Percentiles rank a stretch among this genome's conserved stretches.
Evolutionary conservation across 768 basidiomycete genomes (phyloP).

Genomic region (Rhizopogon roseolus): DNA sequence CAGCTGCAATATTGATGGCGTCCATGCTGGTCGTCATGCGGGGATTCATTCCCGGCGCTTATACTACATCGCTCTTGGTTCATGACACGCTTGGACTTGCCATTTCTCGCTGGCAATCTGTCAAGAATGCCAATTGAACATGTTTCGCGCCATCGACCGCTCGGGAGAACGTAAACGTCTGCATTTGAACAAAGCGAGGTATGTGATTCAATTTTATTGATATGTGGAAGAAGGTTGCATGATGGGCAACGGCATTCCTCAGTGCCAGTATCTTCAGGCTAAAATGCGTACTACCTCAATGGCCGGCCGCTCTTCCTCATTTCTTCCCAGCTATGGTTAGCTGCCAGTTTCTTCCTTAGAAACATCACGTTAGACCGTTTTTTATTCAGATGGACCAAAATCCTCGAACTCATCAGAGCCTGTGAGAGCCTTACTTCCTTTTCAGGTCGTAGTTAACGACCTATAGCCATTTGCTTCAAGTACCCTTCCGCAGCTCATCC

Average conservation of each 20-base stretch:
- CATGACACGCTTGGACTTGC: too few species aligned
- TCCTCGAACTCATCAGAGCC: slow-evolving; percentile 7
- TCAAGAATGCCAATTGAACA: too few species aligned
- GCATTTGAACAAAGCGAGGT: slow-evolving; percentile 58
- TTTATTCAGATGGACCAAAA: slow-evolving; percentile 39
- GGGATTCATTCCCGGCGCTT: too few species aligned
- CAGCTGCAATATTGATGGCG: too few species aligned
- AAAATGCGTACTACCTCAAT: slow-evolving; percentile 54
- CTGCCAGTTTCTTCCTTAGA: slow-evolving; percentile 46
- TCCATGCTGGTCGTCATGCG: too few species aligned
- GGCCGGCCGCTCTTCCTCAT: slow-evolving; percentile 60
- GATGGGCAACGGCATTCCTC: not conserved
- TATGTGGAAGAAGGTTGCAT: slow-evolving; percentile 9
- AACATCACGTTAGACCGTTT: slow-evolving; percentile 63
- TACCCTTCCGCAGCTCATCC: slow-evolving; percentile 18
- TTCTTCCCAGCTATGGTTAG: slow-evolving; percentile 45
- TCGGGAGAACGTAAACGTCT: slow-evolving; percentile 28
- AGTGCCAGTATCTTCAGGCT: not conserved
- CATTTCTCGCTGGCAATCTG: too few species aligned
- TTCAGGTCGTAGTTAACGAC: not conserved
- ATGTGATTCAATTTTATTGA: not conserved
- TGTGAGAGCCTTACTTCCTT: slow-evolving; percentile 9
- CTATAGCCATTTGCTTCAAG: slow-evolving; percentile 16
- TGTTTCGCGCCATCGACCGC: too few species aligned
- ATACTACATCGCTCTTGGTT: too few species aligned